phyloP scores from a whole-genome alignment of 2,329 filamentous ascomycete genomes.

The Verticillium zaregamsianum region DNA sequence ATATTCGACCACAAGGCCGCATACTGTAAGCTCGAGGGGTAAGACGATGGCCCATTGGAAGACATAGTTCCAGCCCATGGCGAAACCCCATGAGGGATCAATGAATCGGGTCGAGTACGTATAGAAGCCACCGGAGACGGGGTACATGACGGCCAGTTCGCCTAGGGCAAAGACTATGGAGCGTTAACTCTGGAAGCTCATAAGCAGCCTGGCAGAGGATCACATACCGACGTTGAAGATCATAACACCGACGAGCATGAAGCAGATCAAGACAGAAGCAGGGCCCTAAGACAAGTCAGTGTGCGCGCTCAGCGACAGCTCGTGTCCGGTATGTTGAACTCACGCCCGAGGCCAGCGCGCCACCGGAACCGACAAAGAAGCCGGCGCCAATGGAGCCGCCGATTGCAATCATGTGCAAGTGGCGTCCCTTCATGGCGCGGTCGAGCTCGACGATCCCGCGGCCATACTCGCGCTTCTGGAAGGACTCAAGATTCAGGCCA shows the following conservation, averaged over 20 bases:
- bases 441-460: slow-evolving; percentile 18
- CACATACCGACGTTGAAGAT: slow-evolving; percentile 43
- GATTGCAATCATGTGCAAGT: slow-evolving; percentile 49
- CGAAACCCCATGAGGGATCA: slow-evolving; percentile 50
- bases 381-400: slow-evolving; percentile 54
- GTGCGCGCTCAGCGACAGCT: neutral
- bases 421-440: slow-evolving; percentile 36
- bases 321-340: slow-evolving; percentile 8
- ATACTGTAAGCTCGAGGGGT: slow-evolving; percentile 45
- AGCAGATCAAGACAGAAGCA: slow-evolving; percentile 32
- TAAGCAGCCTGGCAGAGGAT: neutral
- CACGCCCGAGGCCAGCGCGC: slow-evolving; percentile 43
- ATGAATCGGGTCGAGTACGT: slow-evolving; percentile 53
- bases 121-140: slow-evolving; percentile 55
- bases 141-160: slow-evolving; percentile 51
- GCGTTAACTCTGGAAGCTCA: neutral
- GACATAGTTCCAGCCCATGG: slow-evolving; percentile 48
- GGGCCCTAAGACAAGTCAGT: slow-evolving; percentile 20
- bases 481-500: slow-evolving; percentile 17
- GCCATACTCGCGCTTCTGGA: slow-evolving; percentile 16
- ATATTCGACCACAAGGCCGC: slow-evolving; percentile 42
- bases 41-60: slow-evolving; percentile 43
- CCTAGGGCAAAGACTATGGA: slow-evolving; percentile 51
- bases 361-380: slow-evolving; percentile 57
- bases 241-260: slow-evolving; percentile 48